Evolutionary conservation across 164 flowering plant species (phyloP).

Genomic region (Hamamelis virginiana): DNA sequence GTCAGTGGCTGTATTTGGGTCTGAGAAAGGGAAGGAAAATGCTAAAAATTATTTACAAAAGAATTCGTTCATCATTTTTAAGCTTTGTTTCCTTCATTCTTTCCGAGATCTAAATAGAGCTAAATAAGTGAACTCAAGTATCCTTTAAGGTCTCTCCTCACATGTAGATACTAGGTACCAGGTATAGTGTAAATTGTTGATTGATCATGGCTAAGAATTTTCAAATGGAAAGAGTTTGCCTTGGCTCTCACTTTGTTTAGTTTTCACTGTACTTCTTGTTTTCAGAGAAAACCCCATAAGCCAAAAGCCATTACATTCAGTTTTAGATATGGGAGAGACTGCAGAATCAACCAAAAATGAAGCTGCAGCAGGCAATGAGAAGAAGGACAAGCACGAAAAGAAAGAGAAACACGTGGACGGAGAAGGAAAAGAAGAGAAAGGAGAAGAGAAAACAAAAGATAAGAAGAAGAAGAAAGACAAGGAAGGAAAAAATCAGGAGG

Average conservation of each 20-base stretch:
- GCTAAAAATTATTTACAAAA: no score
- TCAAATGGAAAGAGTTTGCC: no score
- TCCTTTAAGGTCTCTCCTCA: no score
- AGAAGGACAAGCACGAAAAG: slow-evolving; percentile 14
- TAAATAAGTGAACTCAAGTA: no score
- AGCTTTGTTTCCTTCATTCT: no score
- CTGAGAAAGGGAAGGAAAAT: no score
- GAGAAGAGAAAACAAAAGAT: slow-evolving; percentile 15
- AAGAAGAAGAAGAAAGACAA: slow-evolving; percentile 26
- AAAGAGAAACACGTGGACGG: slow-evolving; percentile 12
- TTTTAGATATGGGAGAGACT: slow-evolving; percentile 38
- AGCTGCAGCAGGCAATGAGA: slow-evolving; percentile 10
- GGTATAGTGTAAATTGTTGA: no score
- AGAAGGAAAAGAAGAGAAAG: slow-evolving; percentile 10
- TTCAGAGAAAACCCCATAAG: neutral
- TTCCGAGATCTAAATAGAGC: no score
- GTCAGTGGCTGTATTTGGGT: no score
- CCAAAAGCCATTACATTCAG: slow-evolving; percentile 1
- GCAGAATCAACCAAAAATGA: slow-evolving; percentile 22
- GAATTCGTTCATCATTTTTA: no score
- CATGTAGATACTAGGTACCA: no score
- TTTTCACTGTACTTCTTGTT: neutral
- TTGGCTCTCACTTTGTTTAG: neutral
- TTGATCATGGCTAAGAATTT: no score
- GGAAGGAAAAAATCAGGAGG: slow-evolving; percentile 22